A percentile compares a stretch with the other conserved stretches of the same genome.
phyloP scores from a whole-genome alignment of 1,284 basidiomycete genomes.

The Crepidotus sp. region DNA sequence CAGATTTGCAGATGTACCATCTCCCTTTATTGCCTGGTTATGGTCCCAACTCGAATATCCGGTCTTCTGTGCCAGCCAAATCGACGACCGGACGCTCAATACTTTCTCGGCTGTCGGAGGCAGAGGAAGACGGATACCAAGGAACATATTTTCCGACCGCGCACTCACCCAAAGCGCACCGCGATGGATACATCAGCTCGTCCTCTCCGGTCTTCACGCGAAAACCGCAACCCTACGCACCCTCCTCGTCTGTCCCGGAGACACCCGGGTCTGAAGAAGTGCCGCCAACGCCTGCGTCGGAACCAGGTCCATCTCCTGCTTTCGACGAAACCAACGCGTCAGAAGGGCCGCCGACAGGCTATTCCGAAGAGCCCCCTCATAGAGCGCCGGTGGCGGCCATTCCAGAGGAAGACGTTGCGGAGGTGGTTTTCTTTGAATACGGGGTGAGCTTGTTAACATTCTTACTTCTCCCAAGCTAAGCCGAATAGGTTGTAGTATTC shows the following conservation, averaged over 20 bases:
- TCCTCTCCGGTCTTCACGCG: slow-evolving; percentile 34
- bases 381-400: not conserved
- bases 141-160: slow-evolving; percentile 61
- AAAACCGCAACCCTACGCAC: slow-evolving; percentile 10
- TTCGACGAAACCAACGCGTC: not conserved
- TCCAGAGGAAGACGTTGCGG: slow-evolving; percentile 52
- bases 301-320: slow-evolving; percentile 5
- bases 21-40: slow-evolving; percentile 89
- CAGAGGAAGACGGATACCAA: slow-evolving; percentile 86
- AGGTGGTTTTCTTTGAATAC: slow-evolving; percentile 81
- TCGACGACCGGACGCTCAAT: slow-evolving; percentile 52
- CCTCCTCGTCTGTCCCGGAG: slow-evolving; percentile 14
- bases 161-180: slow-evolving; percentile 24
- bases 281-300: slow-evolving; percentile 10
- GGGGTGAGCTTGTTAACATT: slow-evolving; percentile 33
- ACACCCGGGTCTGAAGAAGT: slow-evolving; percentile 16
- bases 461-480: not conserved
- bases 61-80: slow-evolving; percentile 68
- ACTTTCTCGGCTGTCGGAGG: slow-evolving; percentile 67
- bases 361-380: slow-evolving; percentile 1
- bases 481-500: slow-evolving; percentile 59
- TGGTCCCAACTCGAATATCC: slow-evolving; percentile 74
- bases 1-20: slow-evolving; percentile 66
- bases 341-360: slow-evolving; percentile 1
- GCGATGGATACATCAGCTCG: slow-evolving; percentile 50